Evolutionary conservation across 352 stramenopile species (phyloP), one percentile per base, ranked within the genome.

Genomic region (Phytopythium chamaehyphon): DNA sequence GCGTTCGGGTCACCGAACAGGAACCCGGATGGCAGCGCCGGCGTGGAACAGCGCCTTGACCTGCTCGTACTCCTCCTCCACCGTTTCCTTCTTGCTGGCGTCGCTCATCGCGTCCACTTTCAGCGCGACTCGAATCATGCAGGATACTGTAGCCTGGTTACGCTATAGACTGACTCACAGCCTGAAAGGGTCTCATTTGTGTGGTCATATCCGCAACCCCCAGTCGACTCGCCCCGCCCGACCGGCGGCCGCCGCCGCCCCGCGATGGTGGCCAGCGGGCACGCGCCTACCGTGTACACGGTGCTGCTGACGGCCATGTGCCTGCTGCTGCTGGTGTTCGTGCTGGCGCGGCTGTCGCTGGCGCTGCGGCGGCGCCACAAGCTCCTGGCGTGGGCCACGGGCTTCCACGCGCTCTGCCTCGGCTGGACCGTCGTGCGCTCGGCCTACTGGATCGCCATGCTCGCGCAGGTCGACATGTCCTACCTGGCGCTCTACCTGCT

Each of bases 401-500:
- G 80, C 51, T 93, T 93, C 61, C 74, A 93, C 57, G 51, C 74
- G 43, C 64, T 93, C 33, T 91, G 83, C 59, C 64, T 93, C 36
- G 69, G 91, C 35, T 93, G 83, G 83, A 91, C 81, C 37, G 69
- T 82, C 49, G 78, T 93, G 51, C 77, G 83, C 45, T 79, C 80
- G 18, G 72, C 76, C 43, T 93, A 91, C 64, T 93, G 83, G 83
- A 83, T 93, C 66, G 75, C 85, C 55, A 80, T 90, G 66, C 76
- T 87, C 56, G 80, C 77, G 23, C 76, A 81, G 45, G 71, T 76
- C 40, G 78, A 69, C 55, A 79, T 91, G 60, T 78, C 76, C 51
- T 91, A 91, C 53, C 66, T 93, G 38, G 75, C 83, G 63, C 76
- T 93, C 53, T 93, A 93, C 51, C 58, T 93, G 56, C 71, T 93